Percentiles rank a stretch among this genome's conserved stretches.
phyloP scores from a whole-genome alignment of 2,329 filamentous ascomycete genomes.

The Ceratocystis albifundus region DNA sequence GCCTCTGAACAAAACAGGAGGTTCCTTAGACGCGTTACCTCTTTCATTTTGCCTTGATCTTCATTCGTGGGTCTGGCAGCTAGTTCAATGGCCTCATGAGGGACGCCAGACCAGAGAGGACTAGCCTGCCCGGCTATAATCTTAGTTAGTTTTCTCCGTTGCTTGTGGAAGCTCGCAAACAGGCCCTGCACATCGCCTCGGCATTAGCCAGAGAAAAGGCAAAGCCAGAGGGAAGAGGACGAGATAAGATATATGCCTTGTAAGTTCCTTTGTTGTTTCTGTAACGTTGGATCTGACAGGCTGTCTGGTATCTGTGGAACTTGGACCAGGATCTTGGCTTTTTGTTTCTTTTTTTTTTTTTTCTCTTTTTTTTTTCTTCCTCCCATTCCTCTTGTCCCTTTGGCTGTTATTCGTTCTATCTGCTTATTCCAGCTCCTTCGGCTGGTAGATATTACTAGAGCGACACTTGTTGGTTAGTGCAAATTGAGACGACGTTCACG shows the following conservation, averaged over 20 bases:
- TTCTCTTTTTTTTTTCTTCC: no score
- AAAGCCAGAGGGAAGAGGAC: background rate
- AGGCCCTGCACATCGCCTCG: background rate
- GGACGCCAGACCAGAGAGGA: background rate
- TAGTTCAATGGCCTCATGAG: background rate
- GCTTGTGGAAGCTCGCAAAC: background rate
- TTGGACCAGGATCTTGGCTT: background rate
- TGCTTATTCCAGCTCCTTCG: background rate
- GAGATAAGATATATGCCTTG: background rate
- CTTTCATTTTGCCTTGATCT: background rate
- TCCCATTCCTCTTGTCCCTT: background rate
- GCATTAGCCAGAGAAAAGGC: background rate
- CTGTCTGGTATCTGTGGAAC: background rate
- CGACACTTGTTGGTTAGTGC: background rate
- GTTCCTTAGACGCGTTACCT: no score
- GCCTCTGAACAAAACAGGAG: no score
- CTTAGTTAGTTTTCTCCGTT: background rate
- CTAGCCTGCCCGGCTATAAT: background rate
- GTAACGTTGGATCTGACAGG: conserved; percentile 9
- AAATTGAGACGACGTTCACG: no score
- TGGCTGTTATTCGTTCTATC: background rate
- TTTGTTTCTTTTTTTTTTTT: background rate
- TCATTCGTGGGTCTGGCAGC: background rate
- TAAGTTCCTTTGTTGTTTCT: conserved; percentile 10
- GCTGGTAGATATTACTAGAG: background rate